Base-by-base conservation (phyloP, 2,329 filamentous ascomycete genomes). In the Ophiostoma ulmi region DNA sequence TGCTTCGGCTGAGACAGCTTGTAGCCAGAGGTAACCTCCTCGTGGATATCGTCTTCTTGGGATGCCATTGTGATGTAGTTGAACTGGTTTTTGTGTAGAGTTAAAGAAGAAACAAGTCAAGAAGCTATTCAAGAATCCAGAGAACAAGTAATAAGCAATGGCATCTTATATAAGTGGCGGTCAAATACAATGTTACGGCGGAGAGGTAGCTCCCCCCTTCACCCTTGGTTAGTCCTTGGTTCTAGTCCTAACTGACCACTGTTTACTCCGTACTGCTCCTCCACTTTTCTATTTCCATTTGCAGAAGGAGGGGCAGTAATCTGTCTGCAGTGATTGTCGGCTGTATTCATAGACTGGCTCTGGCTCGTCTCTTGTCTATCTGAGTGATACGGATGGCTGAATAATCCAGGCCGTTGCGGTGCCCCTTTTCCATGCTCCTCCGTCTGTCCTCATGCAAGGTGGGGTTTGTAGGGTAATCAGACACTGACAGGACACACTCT, bases 1-100 rank as follows among this genome's bases (percentile, higher is more conserved):
- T 98, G 97, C 90, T 97, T 97, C 74, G 86, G 86, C 88, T 97
- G 93, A 76, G 93, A 94, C 79, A 97, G 91, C 88, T 96, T 97
- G 90, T 97, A 98, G 80, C 94, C 94, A 83, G 94, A 90, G 75
- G 94, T 97, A 83, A 90, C 87, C 84, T 44, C 65, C 39, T 95
- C 91, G 81, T 91, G 85, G 75, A 94, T 88, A 78, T 98, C 94
- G 73, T 97, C 93, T 14, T 73, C 71, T 55, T 90, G 84, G 76
- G 88, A 86, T 75, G 89, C 85, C 90, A 92, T 92, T 77, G 76
- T 85, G 80, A 72, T 70, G 73, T 71, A 67, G 72, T 64, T 68
- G 67, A 41, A 35, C 20, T 35, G 36, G 10, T 41, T n/a, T 31
- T 3, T 31, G 31, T 31, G 11, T 38, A 35, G 20, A 14, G 3